These are phyloP conservation scores for Agaricus subrufescens DNA, from an alignment of 768 basidiomycete genomes.

Conservation along the genomic window DNA sequence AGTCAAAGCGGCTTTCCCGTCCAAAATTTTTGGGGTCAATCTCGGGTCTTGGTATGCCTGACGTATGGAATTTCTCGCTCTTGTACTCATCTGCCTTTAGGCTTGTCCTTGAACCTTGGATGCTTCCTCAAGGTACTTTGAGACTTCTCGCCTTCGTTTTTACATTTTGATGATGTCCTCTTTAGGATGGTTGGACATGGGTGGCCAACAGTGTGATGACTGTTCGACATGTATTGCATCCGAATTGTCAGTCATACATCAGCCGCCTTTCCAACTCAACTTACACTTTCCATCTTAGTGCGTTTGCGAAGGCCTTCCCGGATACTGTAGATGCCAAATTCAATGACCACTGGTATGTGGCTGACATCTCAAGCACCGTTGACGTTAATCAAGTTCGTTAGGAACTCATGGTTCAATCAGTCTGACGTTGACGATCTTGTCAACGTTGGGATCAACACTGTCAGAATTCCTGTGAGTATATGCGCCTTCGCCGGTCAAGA, in stretches of 20 bases:
- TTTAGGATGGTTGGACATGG: slow-evolving; percentile 70
- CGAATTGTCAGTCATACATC: slow-evolving; percentile 52
- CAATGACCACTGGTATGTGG: slow-evolving; percentile 54
- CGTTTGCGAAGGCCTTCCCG: slow-evolving; percentile 57
- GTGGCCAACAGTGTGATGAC: slow-evolving; percentile 54
- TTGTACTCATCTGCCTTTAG: slow-evolving; percentile 25
- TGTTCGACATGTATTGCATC: slow-evolving; percentile 61
- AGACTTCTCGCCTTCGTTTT: neutral
- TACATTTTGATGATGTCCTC: neutral
- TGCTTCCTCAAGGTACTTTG: slow-evolving; percentile 59
- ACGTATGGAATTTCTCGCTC: slow-evolving; percentile 8
- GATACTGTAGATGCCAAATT: slow-evolving; percentile 54
- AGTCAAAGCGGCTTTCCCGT: slow-evolving; percentile 19
- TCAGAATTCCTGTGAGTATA: slow-evolving; percentile 63
- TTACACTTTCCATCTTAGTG: slow-evolving; percentile 28
- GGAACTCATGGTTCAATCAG: slow-evolving; percentile 71
- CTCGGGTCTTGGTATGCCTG: slow-evolving; percentile 54
- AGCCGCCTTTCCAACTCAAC: neutral
- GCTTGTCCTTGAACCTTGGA: slow-evolving; percentile 80
- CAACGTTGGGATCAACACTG: slow-evolving; percentile 62
- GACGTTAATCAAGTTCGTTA: slow-evolving; percentile 15
- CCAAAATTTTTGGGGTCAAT: slow-evolving; percentile 70
- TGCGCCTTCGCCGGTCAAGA: neutral
- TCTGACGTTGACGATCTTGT: slow-evolving; percentile 52
- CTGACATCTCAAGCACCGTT: neutral